Evolutionary conservation across 768 basidiomycete genomes (phyloP).

Genomic region (Podaxis sp.): DNA sequence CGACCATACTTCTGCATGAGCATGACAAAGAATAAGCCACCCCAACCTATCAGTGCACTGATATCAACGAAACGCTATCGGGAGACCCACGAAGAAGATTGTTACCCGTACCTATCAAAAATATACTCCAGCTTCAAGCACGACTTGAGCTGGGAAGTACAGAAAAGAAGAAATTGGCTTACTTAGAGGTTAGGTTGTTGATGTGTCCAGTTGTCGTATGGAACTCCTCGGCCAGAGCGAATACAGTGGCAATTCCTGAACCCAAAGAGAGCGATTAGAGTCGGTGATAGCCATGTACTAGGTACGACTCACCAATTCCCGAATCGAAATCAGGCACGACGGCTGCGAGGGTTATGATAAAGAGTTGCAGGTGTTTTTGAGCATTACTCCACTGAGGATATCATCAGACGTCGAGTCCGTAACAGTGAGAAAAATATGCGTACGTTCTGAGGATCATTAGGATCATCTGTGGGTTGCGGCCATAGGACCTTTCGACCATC

Average conservation of each 20-base stretch:
- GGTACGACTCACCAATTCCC: conserved; percentile 46
- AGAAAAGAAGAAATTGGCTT: conserved; percentile 14
- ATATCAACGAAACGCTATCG: too few relatives aligned
- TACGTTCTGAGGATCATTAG: conserved; percentile 59
- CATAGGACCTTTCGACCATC: conserved; percentile 64
- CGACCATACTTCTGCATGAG: conserved; percentile 63
- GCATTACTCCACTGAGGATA: conserved; percentile 41
- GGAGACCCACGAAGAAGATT: not conserved
- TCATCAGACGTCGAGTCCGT: not conserved
- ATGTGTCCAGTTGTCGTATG: conserved; percentile 55
- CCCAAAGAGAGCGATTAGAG: not conserved
- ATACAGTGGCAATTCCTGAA: conserved; percentile 53
- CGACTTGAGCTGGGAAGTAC: not conserved
- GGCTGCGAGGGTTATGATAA: conserved; percentile 63
- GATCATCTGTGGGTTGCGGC: conserved; percentile 66
- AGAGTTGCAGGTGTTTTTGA: conserved; percentile 54
- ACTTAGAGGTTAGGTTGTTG: conserved; percentile 64
- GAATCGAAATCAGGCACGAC: conserved; percentile 70
- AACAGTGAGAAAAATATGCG: not conserved
- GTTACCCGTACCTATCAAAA: conserved; percentile 47
- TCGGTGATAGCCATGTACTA: not conserved
- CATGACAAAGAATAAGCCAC: conserved; percentile 61
- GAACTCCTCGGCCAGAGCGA: conserved; percentile 57
- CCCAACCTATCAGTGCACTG: conserved; percentile 44
- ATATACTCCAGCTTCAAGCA: conserved; percentile 58